phyloP scores from a whole-genome alignment of 176 grass and related monocot species.

The Phragmites australis region DNA sequence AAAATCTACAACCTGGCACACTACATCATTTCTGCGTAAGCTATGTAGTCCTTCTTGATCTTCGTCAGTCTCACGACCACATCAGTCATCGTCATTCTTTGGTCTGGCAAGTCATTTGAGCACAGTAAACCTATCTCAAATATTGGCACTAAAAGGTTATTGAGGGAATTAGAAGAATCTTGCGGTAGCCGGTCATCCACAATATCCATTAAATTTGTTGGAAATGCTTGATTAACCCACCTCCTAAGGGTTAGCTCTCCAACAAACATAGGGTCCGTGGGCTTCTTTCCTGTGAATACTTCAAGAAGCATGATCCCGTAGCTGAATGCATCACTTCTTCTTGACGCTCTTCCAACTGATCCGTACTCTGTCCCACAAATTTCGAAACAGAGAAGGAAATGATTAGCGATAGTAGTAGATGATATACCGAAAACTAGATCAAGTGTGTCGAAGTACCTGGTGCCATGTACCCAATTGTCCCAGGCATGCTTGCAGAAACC shows the following conservation, averaged over 20 bases:
- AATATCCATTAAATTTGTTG: not conserved
- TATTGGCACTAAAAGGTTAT: not conserved
- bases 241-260: not conserved
- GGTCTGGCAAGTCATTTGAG: not conserved
- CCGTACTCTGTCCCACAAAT: not conserved
- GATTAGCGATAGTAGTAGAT: not conserved
- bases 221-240: not conserved
- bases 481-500: not conserved
- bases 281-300: not conserved
- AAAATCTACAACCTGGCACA: too few relatives aligned
- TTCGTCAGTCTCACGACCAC: not conserved
- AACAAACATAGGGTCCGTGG: not conserved
- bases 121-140: not conserved
- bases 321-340: not conserved
- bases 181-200: not conserved
- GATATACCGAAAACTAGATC: not conserved
- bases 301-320: not conserved
- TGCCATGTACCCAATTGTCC: not conserved
- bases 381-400: too few relatives aligned
- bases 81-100: not conserved
- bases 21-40: too few relatives aligned
- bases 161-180: not conserved
- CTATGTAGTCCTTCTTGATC: not conserved
- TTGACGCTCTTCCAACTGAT: not conserved
- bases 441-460: not conserved